phyloP scores from a whole-genome alignment of 202 grass and related monocot species.

The Alloteropsis angusta region DNA sequence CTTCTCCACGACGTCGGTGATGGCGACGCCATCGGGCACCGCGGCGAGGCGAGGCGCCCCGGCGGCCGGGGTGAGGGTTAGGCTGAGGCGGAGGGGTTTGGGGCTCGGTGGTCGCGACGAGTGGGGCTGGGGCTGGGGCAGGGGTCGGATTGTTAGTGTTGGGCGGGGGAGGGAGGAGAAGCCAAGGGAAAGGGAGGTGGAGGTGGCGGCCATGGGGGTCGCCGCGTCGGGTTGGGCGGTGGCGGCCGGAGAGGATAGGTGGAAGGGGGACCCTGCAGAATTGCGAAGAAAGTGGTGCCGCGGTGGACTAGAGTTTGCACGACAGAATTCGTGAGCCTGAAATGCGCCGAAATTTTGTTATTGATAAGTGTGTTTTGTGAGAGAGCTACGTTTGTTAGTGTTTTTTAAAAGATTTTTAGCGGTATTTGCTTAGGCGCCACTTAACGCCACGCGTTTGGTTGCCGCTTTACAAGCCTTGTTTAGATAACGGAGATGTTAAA shows the following conservation, averaged over 20 bases:
- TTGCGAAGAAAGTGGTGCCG: too few relatives aligned
- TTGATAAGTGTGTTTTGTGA: too few relatives aligned
- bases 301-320: too few relatives aligned
- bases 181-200: conserved; percentile 4
- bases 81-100: conserved; percentile 16
- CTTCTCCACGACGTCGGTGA: conserved; percentile 64
- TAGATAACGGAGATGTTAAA: too few relatives aligned
- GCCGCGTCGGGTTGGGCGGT: neutral
- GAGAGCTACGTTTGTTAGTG: too few relatives aligned
- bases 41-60: conserved; percentile 21
- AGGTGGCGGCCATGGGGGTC: conserved; percentile 30
- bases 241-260: neutral
- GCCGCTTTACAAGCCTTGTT: too few relatives aligned
- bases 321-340: too few relatives aligned
- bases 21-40: conserved; percentile 32
- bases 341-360: too few relatives aligned
- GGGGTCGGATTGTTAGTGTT: neutral
- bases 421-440: too few relatives aligned
- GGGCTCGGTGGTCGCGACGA: neutral
- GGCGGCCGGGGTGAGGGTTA: neutral
- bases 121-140: neutral
- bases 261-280: too few relatives aligned
- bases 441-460: too few relatives aligned
- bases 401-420: too few relatives aligned
- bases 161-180: conserved; percentile 15